These are phyloP conservation scores for Cichorium intybus DNA, from an alignment of 140 eudicot genomes.

Conservation along the genomic window DNA sequence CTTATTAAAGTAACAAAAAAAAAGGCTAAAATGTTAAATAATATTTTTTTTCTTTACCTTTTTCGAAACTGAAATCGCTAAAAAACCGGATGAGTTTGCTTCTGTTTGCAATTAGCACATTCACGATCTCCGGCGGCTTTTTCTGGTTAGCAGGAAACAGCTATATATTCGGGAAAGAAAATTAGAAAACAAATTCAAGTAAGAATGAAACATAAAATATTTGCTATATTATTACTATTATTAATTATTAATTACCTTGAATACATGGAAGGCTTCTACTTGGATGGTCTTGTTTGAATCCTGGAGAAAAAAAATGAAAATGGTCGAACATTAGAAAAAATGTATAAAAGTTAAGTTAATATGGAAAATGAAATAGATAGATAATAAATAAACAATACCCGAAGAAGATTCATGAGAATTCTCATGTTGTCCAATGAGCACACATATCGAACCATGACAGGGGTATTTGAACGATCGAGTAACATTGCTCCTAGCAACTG, in stretches of 20 bases:
- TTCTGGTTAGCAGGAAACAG: slow-evolving; percentile 81
- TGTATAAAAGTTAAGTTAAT: neutral
- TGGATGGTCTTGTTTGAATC: slow-evolving; percentile 78
- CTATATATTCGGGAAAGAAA: slow-evolving; percentile 30
- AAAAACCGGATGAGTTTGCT: slow-evolving; percentile 78
- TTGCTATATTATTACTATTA: neutral
- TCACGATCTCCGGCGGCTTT: slow-evolving; percentile 71
- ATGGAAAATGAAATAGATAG: neutral
- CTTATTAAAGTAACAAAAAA: slow-evolving; percentile 10
- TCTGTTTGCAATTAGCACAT: slow-evolving; percentile 60
- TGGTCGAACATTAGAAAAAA: slow-evolving; percentile 1
- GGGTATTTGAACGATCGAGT: slow-evolving; percentile 78
- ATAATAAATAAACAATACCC: slow-evolving; percentile 27
- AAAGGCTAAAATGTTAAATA: too few species aligned
- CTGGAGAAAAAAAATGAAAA: slow-evolving; percentile 28
- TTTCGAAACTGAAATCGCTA: slow-evolving; percentile 46
- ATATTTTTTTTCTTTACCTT: slow-evolving; percentile 30
- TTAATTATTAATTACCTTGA: slow-evolving; percentile 48
- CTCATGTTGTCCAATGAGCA: slow-evolving; percentile 71
- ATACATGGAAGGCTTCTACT: slow-evolving; percentile 85
- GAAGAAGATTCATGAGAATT: slow-evolving; percentile 69
- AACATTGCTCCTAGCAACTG: slow-evolving; percentile 79
- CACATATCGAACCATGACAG: slow-evolving; percentile 67
- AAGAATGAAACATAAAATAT: neutral
- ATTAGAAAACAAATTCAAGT: neutral